Conservation (phyloP, 169 alveolate genomes). For the Neospora caninum region DNA sequence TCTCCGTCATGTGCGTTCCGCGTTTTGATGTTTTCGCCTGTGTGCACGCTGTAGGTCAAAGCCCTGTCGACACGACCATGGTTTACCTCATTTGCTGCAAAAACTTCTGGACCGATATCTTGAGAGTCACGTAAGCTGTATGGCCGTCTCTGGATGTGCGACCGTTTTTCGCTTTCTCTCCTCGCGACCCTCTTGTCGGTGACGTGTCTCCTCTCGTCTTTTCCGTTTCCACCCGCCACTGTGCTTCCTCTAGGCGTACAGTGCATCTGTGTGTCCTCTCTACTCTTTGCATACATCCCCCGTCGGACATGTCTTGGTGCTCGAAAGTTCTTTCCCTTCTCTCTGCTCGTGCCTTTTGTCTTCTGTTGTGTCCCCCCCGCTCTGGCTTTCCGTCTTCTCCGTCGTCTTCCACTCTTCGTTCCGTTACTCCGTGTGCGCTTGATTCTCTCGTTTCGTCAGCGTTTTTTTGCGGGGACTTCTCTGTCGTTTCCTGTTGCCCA, state of each 20-base stretch:
- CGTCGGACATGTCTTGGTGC: no score
- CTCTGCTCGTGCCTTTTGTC: neutral
- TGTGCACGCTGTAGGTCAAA: neutral
- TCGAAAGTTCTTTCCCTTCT: neutral
- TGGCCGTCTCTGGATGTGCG: neutral
- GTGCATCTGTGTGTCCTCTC: no score
- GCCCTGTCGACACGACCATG: neutral
- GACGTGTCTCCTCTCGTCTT: no score
- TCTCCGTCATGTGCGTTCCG: neutral
- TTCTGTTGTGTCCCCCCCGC: neutral
- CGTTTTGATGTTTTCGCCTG: neutral
- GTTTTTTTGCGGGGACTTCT: no score
- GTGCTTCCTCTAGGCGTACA: no score
- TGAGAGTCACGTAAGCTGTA: neutral
- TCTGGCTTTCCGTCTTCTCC: neutral
- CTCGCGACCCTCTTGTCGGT: no score
- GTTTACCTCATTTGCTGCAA: neutral
- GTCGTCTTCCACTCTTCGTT: no score
- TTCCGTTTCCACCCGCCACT: no score
- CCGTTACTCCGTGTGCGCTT: no score
- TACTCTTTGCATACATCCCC: no score
- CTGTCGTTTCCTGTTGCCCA: neutral
- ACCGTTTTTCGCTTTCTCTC: no score
- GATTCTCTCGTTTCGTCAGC: no score
- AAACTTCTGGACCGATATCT: neutral